Evolutionary conservation across 331 rosid species (phyloP).

Genomic region (Rosa hybrid): DNA sequence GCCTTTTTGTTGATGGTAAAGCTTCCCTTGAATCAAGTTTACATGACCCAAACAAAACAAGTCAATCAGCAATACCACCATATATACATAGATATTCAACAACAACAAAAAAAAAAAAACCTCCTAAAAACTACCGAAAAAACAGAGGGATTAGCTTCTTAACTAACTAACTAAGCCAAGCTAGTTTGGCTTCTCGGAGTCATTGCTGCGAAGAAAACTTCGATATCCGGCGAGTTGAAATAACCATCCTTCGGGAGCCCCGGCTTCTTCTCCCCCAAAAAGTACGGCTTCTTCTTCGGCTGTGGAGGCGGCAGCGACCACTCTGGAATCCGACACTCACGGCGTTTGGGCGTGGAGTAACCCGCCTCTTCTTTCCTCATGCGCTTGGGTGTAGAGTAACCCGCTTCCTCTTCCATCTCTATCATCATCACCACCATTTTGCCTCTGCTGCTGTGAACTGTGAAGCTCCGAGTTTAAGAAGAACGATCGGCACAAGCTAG

Average conservation of each 20-base stretch:
- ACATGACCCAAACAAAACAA: background rate
- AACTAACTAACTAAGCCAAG: slow-evolving; percentile 3
- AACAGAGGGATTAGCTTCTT: background rate
- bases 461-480: background rate
- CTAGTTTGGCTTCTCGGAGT: slow-evolving; percentile 21
- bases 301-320: slow-evolving; percentile 52
- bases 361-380: slow-evolving; percentile 23
- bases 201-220: slow-evolving; percentile 37
- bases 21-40: background rate
- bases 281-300: slow-evolving; percentile 57
- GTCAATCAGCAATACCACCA: background rate
- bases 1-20: background rate
- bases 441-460: background rate
- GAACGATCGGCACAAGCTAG: background rate
- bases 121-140: background rate
- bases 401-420: slow-evolving; percentile 14
- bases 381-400: slow-evolving; percentile 46
- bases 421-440: background rate
- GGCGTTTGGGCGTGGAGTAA: slow-evolving; percentile 47
- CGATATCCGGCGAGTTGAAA: slow-evolving; percentile 60
- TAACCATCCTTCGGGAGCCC: slow-evolving; percentile 51
- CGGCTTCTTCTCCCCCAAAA: slow-evolving; percentile 25
- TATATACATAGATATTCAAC: background rate
- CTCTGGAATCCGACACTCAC: slow-evolving; percentile 48
- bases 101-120: background rate